Evolutionary conservation across 305 asterid species (phyloP).

Genomic region (Petunia hybrid): DNA sequence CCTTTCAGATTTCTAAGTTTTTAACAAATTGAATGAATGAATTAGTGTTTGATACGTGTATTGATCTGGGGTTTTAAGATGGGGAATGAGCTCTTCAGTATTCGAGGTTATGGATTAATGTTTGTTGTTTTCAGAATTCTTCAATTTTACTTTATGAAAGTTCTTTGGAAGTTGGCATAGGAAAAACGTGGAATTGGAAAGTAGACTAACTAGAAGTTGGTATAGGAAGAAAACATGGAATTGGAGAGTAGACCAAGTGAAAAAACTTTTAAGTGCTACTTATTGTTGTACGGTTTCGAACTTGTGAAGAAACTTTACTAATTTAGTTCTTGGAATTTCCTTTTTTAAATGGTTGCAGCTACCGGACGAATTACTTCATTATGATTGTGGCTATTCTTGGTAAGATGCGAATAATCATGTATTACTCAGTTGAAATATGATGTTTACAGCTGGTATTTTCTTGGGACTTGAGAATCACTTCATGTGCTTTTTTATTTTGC

Average conservation of each 20-base stretch:
- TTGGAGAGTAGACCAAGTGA: neutral
- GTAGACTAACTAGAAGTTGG: neutral
- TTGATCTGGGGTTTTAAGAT: neutral
- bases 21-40: neutral
- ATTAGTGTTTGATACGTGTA: neutral
- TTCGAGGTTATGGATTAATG: neutral
- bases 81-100: neutral
- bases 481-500: slow-evolving; percentile 43
- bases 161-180: neutral
- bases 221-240: neutral
- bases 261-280: neutral
- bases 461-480: slow-evolving; percentile 16
- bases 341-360: slow-evolving; percentile 54
- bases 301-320: neutral
- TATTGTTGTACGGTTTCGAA: neutral
- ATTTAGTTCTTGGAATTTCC: neutral
- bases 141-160: neutral
- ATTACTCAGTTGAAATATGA: slow-evolving; percentile 3
- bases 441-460: neutral
- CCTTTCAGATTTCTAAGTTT: neutral
- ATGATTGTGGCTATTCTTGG: slow-evolving; percentile 86
- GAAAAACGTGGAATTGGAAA: neutral
- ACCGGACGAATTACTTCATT: slow-evolving; percentile 92
- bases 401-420: slow-evolving; percentile 42
- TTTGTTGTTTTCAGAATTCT: neutral